Evolutionary conservation across 1,139 yeast species (phyloP).

Genomic region (Diutina sp.): DNA sequence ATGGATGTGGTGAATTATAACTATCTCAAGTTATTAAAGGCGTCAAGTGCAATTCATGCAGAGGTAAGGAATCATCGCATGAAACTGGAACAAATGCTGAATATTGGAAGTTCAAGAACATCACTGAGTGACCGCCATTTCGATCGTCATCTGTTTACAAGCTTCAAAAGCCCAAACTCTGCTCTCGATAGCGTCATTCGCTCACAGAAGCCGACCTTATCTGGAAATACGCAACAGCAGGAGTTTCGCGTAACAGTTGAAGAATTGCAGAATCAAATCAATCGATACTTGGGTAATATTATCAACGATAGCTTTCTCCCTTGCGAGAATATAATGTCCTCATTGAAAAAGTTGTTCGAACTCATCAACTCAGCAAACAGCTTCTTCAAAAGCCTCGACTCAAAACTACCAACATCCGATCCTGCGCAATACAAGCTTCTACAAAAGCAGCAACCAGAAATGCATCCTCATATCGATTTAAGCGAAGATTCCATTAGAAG

Average conservation of each 20-base stretch:
- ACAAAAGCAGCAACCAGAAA: not conserved
- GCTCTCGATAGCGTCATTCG: not conserved
- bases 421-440: not conserved
- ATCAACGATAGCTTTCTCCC: not conserved
- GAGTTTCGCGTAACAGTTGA: not conserved
- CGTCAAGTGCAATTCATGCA: slow-evolving; percentile 8
- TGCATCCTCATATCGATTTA: not conserved
- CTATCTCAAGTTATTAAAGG: slow-evolving; percentile 27
- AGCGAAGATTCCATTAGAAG: not conserved
- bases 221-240: not conserved
- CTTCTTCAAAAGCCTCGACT: not conserved
- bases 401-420: not conserved
- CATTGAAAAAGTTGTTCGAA: not conserved
- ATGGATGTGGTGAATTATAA: slow-evolving; percentile 50
- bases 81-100: not conserved
- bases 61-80: not conserved
- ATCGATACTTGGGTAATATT: not conserved
- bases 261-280: not conserved
- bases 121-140: not conserved
- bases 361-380: not conserved
- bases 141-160: not conserved
- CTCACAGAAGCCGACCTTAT: not conserved
- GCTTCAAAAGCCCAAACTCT: not conserved
- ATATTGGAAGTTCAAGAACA: not conserved
- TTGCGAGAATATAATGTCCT: not conserved